phyloP scores from a whole-genome alignment of 371 early-diverging fungal species.

The Nosema granulosis region DNA sequence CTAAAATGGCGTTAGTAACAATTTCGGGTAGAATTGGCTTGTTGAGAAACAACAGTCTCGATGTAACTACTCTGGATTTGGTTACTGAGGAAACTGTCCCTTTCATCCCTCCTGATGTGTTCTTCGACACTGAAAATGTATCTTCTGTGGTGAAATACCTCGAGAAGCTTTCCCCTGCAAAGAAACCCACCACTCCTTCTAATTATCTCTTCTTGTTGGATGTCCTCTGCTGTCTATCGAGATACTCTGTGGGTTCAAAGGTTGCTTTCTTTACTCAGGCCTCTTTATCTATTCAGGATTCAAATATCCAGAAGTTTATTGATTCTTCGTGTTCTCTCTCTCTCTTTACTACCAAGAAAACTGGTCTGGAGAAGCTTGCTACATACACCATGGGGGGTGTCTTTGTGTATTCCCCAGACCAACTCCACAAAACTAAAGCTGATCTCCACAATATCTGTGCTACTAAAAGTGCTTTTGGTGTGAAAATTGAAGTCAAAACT shows the following conservation, averaged over 20 bases:
- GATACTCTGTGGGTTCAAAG: slow-evolving; percentile 36
- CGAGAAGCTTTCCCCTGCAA: too few relatives aligned
- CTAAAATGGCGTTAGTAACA: slow-evolving; percentile 26
- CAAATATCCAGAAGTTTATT: slow-evolving; percentile 11
- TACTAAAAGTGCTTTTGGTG: slow-evolving; percentile 41
- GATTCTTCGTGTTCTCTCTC: slow-evolving; percentile 14
- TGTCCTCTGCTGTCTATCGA: too few relatives aligned
- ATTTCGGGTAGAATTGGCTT: slow-evolving; percentile 16
- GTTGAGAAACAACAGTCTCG: background rate
- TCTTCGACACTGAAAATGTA: slow-evolving; percentile 30
- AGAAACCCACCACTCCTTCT: too few relatives aligned
- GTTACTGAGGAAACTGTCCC: background rate
- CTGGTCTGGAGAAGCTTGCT: background rate
- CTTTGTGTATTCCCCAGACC: slow-evolving; percentile 2
- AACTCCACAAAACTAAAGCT: background rate
- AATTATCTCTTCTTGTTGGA: too few relatives aligned
- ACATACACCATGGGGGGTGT: slow-evolving; percentile 24
- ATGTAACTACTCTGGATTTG: background rate
- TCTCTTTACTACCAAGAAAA: slow-evolving; percentile 20
- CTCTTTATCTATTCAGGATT: slow-evolving; percentile 12
- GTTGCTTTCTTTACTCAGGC: slow-evolving; percentile 29
- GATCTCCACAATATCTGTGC: slow-evolving; percentile 31
- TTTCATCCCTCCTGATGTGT: slow-evolving; percentile 29
- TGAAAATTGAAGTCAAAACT: slow-evolving; percentile 45
- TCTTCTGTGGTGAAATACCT: background rate